These are phyloP conservation scores for Microthyrium microscopicum DNA, from an alignment of 2,329 filamentous ascomycete genomes.

Conservation along the genomic window DNA sequence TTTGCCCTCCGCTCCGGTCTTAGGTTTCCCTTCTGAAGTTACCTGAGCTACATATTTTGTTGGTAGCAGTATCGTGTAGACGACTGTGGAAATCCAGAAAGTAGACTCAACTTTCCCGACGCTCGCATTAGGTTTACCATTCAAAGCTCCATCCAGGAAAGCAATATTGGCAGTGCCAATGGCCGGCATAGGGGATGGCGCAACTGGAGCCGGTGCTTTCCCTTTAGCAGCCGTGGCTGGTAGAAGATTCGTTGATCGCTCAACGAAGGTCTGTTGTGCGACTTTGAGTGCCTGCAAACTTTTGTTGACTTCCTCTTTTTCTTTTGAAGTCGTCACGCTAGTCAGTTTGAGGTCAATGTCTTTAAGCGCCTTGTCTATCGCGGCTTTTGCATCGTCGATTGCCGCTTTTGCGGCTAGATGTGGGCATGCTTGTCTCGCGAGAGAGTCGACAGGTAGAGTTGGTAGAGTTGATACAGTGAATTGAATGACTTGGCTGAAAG, in stretches of 20 bases:
- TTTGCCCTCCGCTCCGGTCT: too few species aligned
- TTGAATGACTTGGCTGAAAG: neutral
- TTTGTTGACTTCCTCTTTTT: neutral
- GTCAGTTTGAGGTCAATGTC: neutral
- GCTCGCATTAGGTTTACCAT: constrained; percentile 13
- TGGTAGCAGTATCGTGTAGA: constrained; percentile 12
- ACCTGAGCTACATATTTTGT: constrained; percentile 1
- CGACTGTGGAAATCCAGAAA: constrained; percentile 19
- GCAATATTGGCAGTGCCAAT: constrained; percentile 17
- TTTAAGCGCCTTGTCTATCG: too few species aligned
- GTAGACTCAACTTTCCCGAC: constrained; percentile 14
- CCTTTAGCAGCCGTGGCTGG: neutral
- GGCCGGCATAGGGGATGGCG: neutral
- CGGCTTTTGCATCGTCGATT: neutral
- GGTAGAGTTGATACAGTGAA: constrained; percentile 1
- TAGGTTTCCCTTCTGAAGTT: constrained; percentile 1
- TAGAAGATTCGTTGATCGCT: neutral
- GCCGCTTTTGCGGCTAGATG: neutral
- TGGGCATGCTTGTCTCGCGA: neutral
- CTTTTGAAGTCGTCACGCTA: neutral
- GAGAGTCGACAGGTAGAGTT: neutral
- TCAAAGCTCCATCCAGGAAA: constrained; percentile 13
- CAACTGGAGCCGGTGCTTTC: too few species aligned
- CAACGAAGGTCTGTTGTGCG: neutral
- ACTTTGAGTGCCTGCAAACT: neutral